Evolutionary conservation across 2,329 filamentous ascomycete species (phyloP).

Genomic region (Grosmannia serpens): DNA sequence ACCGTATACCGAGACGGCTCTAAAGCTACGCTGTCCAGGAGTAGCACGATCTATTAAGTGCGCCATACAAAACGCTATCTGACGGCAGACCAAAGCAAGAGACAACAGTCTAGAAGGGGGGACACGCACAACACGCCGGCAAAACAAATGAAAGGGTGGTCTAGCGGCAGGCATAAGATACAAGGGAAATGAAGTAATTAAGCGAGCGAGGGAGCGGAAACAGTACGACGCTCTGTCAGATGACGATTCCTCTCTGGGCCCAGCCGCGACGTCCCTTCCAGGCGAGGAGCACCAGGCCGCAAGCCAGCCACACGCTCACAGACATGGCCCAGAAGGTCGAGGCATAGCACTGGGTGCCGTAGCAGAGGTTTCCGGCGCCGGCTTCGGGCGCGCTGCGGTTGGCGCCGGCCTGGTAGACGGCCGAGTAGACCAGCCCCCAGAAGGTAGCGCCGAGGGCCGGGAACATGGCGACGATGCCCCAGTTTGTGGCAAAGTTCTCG

Average conservation of each 20-base stretch:
- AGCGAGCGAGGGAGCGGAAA: no score
- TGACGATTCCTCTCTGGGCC: constrained; percentile 62
- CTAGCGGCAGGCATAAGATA: not conserved
- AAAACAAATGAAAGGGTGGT: not conserved
- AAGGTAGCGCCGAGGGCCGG: constrained; percentile 79
- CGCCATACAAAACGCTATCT: no score
- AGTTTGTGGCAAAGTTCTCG: constrained; percentile 97
- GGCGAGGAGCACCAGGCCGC: constrained; percentile 60
- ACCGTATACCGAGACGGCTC: no score
- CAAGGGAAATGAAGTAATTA: not conserved
- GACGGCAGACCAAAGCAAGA: no score
- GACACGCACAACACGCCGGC: no score
- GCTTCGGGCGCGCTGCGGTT: not conserved
- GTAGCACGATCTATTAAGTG: not conserved
- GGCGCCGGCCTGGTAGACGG: constrained; percentile 52
- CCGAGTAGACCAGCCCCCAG: constrained; percentile 84
- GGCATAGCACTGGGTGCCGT: constrained; percentile 72
- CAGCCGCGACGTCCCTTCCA: constrained; percentile 73
- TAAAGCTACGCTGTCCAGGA: no score
- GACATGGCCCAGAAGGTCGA: constrained; percentile 79
- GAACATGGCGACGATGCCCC: constrained; percentile 87
- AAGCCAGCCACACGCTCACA: constrained; percentile 65
- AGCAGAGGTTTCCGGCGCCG: constrained; percentile 51
- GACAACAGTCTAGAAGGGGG: no score
- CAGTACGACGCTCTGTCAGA: constrained; percentile 22